Conservation (phyloP, 2,329 filamentous ascomycete species). For the Ophiostoma ips region DNA sequence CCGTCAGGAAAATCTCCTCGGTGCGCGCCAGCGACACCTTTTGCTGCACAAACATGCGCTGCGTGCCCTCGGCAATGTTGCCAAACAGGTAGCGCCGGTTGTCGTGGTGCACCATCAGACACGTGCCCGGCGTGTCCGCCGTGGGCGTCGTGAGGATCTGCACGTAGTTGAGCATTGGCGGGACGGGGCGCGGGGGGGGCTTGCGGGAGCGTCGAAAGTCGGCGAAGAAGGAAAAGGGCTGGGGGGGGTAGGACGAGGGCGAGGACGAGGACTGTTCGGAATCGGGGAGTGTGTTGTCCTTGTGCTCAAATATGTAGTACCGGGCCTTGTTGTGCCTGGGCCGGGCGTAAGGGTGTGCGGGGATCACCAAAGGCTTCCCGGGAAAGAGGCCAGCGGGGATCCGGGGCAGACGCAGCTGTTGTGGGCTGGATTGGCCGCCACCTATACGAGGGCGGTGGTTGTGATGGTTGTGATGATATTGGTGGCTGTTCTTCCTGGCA, state of each 20-base stretch:
- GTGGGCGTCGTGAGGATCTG: conserved; percentile 73
- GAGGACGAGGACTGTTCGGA: neutral
- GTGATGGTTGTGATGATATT: too few relatives aligned
- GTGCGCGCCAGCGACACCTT: conserved; percentile 51
- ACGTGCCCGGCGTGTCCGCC: conserved; percentile 72
- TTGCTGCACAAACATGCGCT: conserved; percentile 59
- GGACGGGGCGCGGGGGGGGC: neutral
- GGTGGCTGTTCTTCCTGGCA: too few relatives aligned
- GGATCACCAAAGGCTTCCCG: too few relatives aligned
- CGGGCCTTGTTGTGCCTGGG: too few relatives aligned
- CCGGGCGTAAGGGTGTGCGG: too few relatives aligned
- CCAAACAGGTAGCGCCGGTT: conserved; percentile 77
- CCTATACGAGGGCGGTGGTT: too few relatives aligned
- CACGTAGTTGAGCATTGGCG: conserved; percentile 56
- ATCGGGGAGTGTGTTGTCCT: too few relatives aligned
- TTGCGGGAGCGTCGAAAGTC: neutral
- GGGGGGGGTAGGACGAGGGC: neutral
- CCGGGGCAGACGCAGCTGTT: too few relatives aligned
- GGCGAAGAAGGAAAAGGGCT: too few relatives aligned
- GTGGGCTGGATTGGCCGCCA: too few relatives aligned
- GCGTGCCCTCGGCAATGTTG: conserved; percentile 68
- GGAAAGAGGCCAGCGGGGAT: too few relatives aligned
- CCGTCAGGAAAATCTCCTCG: conserved; percentile 71
- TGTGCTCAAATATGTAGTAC: too few relatives aligned
- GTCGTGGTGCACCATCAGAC: conserved; percentile 66